Conservation (phyloP, 2,329 filamentous ascomycete species). For the Neofusicoccum parvum region DNA sequence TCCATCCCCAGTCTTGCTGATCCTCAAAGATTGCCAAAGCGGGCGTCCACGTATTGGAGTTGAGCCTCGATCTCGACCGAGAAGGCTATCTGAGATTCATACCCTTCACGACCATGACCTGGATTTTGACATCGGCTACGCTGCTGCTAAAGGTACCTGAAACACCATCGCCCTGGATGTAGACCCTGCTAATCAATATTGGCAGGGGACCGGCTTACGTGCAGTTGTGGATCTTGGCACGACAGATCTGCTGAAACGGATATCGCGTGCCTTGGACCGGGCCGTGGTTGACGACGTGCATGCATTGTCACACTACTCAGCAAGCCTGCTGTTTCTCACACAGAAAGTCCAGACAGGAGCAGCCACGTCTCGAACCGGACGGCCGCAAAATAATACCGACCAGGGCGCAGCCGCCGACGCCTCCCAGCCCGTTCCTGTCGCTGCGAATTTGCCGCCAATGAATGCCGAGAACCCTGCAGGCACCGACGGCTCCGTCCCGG, state of each 20-base stretch:
- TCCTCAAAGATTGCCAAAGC: not conserved
- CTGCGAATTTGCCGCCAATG: constrained; percentile 6
- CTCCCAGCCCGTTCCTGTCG: not conserved
- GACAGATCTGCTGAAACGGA: not conserved
- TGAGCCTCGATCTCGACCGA: not conserved
- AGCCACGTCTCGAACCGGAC: not conserved
- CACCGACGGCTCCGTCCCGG: not conserved
- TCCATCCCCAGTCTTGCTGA: not conserved
- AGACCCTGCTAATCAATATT: not conserved
- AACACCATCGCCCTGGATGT: not conserved
- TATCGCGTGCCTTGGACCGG: not conserved
- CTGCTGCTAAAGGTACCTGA: not conserved
- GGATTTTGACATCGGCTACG: not conserved
- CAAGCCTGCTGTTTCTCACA: not conserved
- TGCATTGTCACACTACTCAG: not conserved
- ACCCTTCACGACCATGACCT: constrained; percentile 3
- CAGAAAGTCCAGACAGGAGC: not conserved
- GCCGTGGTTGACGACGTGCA: constrained; percentile 3
- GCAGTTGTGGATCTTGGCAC: not conserved
- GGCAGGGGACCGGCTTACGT: constrained; percentile 3
- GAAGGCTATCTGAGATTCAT: not conserved
- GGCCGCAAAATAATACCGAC: not conserved
- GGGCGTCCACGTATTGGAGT: not conserved
- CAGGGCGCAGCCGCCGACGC: not conserved
- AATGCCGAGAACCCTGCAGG: not conserved